Percentiles rank a stretch among this genome's conserved stretches.
phyloP scores from a whole-genome alignment of 2,329 filamentous ascomycete genomes.

The Pestalotiopsis sp. region DNA sequence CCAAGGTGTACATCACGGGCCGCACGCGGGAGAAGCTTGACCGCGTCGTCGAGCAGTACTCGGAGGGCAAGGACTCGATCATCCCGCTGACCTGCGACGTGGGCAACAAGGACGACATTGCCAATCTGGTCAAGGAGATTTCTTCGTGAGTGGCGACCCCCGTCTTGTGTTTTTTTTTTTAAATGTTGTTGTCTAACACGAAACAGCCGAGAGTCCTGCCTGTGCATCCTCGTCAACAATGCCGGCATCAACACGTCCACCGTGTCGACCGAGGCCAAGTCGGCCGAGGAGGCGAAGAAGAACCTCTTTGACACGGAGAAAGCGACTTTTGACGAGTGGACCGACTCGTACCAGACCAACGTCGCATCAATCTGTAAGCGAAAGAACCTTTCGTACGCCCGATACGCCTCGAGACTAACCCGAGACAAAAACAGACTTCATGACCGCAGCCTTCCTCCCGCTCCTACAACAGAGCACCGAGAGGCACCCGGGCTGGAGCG shows the following conservation, averaged over 20 bases:
- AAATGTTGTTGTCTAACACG: background rate
- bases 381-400: background rate
- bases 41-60: constrained; percentile 59
- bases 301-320: constrained; percentile 69
- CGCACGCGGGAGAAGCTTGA: constrained; percentile 66
- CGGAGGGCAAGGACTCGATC: constrained; percentile 58
- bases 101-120: constrained; percentile 62
- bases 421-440: constrained; percentile 43
- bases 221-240: constrained; percentile 72
- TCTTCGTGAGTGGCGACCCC: constrained; percentile 30
- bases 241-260: constrained; percentile 63
- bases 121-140: constrained; percentile 60
- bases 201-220: constrained; percentile 49
- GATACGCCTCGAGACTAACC: background rate
- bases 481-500: constrained; percentile 49
- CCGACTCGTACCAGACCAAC: constrained; percentile 73
- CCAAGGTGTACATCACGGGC: constrained; percentile 72
- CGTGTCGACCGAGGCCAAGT: constrained; percentile 57
- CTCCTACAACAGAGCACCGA: constrained; percentile 58
- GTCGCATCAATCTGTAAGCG: constrained; percentile 64
- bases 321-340: constrained; percentile 69
- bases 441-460: constrained; percentile 64
- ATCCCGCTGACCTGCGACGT: constrained; percentile 65
- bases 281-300: constrained; percentile 53
- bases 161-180: background rate